Evolutionary conservation across 805 yeast species (phyloP).

Genomic region (Lipomyces kockii): DNA sequence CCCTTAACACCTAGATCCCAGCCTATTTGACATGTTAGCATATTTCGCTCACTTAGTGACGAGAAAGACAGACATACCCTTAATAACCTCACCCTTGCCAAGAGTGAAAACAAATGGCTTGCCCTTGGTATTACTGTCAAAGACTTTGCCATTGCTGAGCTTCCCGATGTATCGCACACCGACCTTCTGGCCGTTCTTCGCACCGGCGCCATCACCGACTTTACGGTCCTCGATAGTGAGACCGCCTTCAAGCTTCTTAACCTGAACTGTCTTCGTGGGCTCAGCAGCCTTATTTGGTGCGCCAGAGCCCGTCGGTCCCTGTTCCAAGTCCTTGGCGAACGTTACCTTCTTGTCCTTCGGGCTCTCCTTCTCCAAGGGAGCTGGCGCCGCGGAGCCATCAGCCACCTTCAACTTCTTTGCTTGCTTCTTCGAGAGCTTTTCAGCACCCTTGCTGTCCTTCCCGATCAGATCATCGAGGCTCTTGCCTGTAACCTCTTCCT

Average conservation of each 20-base stretch:
- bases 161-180: slow-evolving; percentile 98
- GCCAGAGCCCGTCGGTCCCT: slow-evolving; percentile 75
- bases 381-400: slow-evolving; percentile 32
- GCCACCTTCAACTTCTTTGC: slow-evolving; percentile 37
- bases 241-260: slow-evolving; percentile 89
- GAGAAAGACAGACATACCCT: slow-evolving; percentile 54
- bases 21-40: slow-evolving; percentile 13
- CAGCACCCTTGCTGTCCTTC: slow-evolving; percentile 25
- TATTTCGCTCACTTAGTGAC: not conserved
- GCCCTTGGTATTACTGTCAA: slow-evolving; percentile 96
- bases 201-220: slow-evolving; percentile 82
- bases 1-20: slow-evolving; percentile 99
- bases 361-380: slow-evolving; percentile 40
- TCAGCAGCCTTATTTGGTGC: slow-evolving; percentile 46
- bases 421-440: slow-evolving; percentile 37
- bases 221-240: slow-evolving; percentile 91
- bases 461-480: slow-evolving; percentile 34
- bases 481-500: slow-evolving; percentile 25
- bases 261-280: slow-evolving; percentile 39
- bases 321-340: slow-evolving; percentile 88
- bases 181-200: slow-evolving; percentile 86
- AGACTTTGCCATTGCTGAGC: slow-evolving; percentile 92
- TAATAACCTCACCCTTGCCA: slow-evolving; percentile 98
- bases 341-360: slow-evolving; percentile 74
- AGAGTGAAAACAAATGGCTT: slow-evolving; percentile 90